These are phyloP conservation scores for Hebeloma cylindrosporum DNA, from an alignment of 768 basidiomycete species.

Conservation along the genomic window DNA sequence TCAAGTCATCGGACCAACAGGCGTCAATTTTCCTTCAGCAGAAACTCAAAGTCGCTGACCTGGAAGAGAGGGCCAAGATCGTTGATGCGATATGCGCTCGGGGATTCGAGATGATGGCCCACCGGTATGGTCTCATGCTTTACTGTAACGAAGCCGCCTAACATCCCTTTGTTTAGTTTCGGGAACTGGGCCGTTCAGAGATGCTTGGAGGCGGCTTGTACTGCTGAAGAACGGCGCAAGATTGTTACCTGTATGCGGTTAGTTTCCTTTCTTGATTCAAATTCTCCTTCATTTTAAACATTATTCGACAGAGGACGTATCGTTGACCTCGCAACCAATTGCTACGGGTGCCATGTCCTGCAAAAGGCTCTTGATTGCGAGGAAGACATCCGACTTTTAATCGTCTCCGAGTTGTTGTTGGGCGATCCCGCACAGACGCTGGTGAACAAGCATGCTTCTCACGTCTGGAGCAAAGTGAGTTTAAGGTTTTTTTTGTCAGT, in stretches of 20 bases:
- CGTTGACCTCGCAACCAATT: slow-evolving; percentile 85
- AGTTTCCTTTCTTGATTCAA: slow-evolving; percentile 11
- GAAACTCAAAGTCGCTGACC: slow-evolving; percentile 84
- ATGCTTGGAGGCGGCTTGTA: slow-evolving; percentile 79
- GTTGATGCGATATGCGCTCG: slow-evolving; percentile 83
- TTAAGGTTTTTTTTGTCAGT: not conserved
- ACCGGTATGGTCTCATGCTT: slow-evolving; percentile 68
- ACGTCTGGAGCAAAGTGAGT: slow-evolving; percentile 87
- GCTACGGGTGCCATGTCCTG: slow-evolving; percentile 86
- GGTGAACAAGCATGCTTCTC: slow-evolving; percentile 88
- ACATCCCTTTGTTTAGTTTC: slow-evolving; percentile 59
- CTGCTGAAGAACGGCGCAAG: slow-evolving; percentile 71
- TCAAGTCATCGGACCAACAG: slow-evolving; percentile 88
- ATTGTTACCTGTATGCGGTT: slow-evolving; percentile 88
- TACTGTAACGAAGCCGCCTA: too few relatives aligned
- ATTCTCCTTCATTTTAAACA: not conserved
- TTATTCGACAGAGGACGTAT: slow-evolving; percentile 60
- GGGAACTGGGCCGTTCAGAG: slow-evolving; percentile 92
- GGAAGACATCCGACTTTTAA: slow-evolving; percentile 78
- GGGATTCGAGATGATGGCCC: slow-evolving; percentile 93
- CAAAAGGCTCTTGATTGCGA: slow-evolving; percentile 91
- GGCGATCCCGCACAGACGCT: slow-evolving; percentile 85
- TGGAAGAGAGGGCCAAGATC: slow-evolving; percentile 76
- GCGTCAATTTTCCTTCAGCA: slow-evolving; percentile 90
- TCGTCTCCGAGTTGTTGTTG: slow-evolving; percentile 81